Evolutionary conservation across 495 filamentous ascomycete species (phyloP).

Genomic region (Xylaria bambusicola): DNA sequence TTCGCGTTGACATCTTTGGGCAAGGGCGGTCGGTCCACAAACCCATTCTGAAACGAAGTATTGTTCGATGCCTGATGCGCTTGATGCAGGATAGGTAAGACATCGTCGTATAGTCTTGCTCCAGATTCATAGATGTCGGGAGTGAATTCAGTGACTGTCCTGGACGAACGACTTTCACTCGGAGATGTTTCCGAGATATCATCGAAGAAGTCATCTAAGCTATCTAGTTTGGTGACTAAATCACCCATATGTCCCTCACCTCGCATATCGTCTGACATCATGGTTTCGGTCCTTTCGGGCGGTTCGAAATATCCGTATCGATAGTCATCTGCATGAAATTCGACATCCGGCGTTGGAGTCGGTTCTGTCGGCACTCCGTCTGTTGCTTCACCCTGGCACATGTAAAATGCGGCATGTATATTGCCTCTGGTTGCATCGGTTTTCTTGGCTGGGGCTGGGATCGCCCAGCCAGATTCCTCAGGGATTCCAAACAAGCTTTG

Average conservation of each 20-base stretch:
- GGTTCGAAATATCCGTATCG: conserved; percentile 75
- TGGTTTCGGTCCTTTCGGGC: conserved; percentile 72
- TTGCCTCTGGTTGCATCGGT: conserved; percentile 82
- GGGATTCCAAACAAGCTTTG: conserved; percentile 96
- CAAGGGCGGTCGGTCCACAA: conserved; percentile 66
- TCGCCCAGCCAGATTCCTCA: conserved; percentile 93
- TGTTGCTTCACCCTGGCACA: conserved; percentile 59
- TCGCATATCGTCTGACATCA: conserved; percentile 85
- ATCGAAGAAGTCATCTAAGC: conserved; percentile 94
- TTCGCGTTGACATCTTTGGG: conserved; percentile 54
- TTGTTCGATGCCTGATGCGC: conserved; percentile 61
- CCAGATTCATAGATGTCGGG: conserved; percentile 67
- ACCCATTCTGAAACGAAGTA: conserved; percentile 88
- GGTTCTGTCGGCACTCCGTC: conserved; percentile 62
- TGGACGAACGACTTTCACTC: conserved; percentile 59
- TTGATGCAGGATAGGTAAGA: conserved; percentile 84
- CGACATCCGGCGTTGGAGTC: conserved; percentile 79
- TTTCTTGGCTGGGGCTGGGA: conserved; percentile 88
- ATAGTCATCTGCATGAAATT: conserved; percentile 90
- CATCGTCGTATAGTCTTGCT: conserved; percentile 90
- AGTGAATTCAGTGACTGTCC: conserved; percentile 64
- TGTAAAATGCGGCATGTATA: conserved; percentile 96
- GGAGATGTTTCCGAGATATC: conserved; percentile 54
- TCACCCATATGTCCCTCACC: conserved; percentile 73
- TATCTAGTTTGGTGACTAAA: conserved; percentile 86